phyloP scores from a whole-genome alignment of 225 moss, liverwort and hornwort genomes.

The Rhytidiadelphus loreus region DNA sequence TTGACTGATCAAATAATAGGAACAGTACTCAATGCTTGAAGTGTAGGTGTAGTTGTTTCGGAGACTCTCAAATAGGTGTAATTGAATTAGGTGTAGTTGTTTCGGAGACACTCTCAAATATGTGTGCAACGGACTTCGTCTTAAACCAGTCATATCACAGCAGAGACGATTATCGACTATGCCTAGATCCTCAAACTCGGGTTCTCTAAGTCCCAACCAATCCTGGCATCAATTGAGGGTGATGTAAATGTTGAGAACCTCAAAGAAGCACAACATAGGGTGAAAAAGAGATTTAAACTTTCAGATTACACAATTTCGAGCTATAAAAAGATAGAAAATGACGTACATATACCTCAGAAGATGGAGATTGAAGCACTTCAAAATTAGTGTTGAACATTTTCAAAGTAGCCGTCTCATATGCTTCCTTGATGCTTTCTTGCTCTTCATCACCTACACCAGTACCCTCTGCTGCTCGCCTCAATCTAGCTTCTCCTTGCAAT shows the following conservation, averaged over 20 bases:
- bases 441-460: slow-evolving; percentile 30
- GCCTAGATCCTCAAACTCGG: not conserved
- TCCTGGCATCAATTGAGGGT: not conserved
- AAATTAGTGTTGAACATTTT: not conserved
- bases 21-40: not conserved
- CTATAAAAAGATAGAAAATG: not conserved
- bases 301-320: not conserved
- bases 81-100: not conserved
- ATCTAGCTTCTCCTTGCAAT: slow-evolving; percentile 16
- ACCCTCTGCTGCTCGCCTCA: slow-evolving; percentile 9
- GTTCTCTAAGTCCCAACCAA: not conserved
- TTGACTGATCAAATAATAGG: not conserved
- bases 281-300: not conserved
- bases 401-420: slow-evolving; percentile 15
- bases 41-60: too few species aligned
- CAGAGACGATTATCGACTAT: not conserved
- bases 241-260: not conserved
- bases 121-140: not conserved
- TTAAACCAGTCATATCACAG: not conserved
- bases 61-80: too few species aligned
- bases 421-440: slow-evolving; percentile 45
- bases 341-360: slow-evolving; percentile 12
- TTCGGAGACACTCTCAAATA: not conserved
- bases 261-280: not conserved
- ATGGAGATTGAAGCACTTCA: slow-evolving; percentile 6